A percentile compares a stretch with the other conserved stretches of the same genome.
Evolutionary conservation across 2,329 filamentous ascomycete species (phyloP).

Genomic region (Fusarium sp.): DNA sequence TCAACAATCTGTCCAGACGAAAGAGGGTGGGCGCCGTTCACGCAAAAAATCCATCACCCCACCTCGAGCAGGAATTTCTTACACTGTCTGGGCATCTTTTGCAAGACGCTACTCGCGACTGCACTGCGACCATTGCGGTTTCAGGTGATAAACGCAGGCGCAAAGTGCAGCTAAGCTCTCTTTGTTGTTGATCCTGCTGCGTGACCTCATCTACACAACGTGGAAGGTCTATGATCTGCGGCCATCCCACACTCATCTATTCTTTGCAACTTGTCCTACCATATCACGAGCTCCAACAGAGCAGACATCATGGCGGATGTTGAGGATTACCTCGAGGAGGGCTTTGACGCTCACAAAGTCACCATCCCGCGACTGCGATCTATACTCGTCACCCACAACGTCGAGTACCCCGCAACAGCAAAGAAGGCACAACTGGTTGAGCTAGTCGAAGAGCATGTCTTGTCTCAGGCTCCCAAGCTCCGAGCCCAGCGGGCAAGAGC

Average conservation of each 20-base stretch:
- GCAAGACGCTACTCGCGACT: neutral
- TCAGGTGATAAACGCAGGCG: neutral
- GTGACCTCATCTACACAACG: conserved; percentile 12
- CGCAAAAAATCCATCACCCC: conserved; percentile 38
- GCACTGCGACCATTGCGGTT: conserved; percentile 9
- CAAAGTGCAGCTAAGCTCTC: conserved; percentile 11
- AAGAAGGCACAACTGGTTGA: conserved; percentile 92
- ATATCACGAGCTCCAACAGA: conserved; percentile 21
- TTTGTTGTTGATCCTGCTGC: conserved; percentile 29
- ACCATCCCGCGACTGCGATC: conserved; percentile 91
- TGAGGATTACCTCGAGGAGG: conserved; percentile 88
- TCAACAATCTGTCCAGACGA: conserved; percentile 41
- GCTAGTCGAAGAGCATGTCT: conserved; percentile 82
- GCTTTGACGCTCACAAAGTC: conserved; percentile 85
- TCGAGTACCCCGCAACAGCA: conserved; percentile 86
- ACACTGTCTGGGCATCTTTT: neutral
- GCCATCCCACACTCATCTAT: conserved; percentile 29
- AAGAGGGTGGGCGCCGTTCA: conserved; percentile 24
- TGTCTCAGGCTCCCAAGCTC: conserved; percentile 82
- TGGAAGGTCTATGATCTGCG: conserved; percentile 29
- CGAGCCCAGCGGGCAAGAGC: conserved; percentile 80
- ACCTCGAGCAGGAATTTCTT: conserved; percentile 25
- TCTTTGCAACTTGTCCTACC: conserved; percentile 10
- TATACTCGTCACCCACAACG: conserved; percentile 89
- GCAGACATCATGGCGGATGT: conserved; percentile 69